Evolutionary conservation across 2,329 filamentous ascomycete genomes (phyloP).

Genomic region (Aspergillus sp.): DNA sequence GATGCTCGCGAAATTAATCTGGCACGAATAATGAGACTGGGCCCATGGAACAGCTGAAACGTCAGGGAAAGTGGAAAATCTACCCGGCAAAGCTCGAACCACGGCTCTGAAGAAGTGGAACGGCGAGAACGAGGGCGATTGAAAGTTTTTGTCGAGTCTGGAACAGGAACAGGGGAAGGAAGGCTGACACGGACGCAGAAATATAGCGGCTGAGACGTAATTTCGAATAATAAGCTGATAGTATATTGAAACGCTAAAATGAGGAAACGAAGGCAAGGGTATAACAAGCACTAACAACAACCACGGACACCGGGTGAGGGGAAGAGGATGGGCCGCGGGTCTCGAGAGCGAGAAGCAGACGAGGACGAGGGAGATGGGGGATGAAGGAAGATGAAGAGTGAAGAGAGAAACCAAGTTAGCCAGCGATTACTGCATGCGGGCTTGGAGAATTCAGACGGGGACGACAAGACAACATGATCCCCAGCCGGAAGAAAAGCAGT

Average conservation of each 20-base stretch:
- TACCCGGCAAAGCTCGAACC: constrained; percentile 7
- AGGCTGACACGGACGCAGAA: neutral
- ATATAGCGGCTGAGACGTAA: neutral
- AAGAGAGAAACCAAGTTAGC: neutral
- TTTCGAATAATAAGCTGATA: neutral
- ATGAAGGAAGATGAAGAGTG: neutral
- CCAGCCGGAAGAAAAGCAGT: neutral
- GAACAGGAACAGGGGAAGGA: constrained; percentile 1
- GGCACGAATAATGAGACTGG: neutral
- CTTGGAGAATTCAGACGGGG: neutral
- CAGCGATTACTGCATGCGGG: neutral
- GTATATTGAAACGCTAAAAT: constrained; percentile 1
- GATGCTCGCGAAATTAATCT: neutral
- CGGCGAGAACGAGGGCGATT: neutral
- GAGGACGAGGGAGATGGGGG: constrained; percentile 11
- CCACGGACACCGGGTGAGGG: constrained; percentile 7
- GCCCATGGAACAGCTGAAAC: constrained; percentile 18
- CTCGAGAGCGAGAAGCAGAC: neutral
- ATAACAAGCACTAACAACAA: constrained; percentile 14
- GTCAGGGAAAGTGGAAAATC: constrained; percentile 4
- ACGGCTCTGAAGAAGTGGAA: constrained; percentile 16
- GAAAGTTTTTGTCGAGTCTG: neutral
- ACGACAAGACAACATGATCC: neutral
- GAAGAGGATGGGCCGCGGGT: constrained; percentile 1
- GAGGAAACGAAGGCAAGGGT: neutral